A percentile compares a stretch with the other conserved stretches of the same genome.
phyloP scores from a whole-genome alignment of 257 asterid genomes.

The Datura wrightii region DNA sequence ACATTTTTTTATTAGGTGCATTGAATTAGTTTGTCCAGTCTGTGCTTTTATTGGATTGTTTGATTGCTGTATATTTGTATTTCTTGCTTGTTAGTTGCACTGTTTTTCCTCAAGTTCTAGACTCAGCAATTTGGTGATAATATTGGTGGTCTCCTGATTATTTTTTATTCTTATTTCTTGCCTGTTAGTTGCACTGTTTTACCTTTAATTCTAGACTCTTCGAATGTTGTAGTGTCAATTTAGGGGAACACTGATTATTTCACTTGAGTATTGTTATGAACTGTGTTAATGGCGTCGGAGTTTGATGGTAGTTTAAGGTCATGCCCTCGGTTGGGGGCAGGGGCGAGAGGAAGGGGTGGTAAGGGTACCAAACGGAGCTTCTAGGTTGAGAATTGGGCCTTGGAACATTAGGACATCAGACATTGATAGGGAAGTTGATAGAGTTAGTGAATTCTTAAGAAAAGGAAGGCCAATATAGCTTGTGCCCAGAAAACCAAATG shows the following conservation, averaged over 20 bases:
- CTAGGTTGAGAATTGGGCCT: background rate
- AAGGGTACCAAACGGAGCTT: background rate
- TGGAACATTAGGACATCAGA: background rate
- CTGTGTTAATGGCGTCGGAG: background rate
- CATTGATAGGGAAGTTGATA: background rate
- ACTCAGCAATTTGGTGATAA: background rate
- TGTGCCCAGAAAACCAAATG: background rate
- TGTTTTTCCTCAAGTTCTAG: background rate
- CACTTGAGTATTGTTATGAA: background rate
- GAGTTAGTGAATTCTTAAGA: background rate
- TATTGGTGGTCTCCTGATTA: slow-evolving; percentile 1
- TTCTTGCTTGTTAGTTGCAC: background rate
- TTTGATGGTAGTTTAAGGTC: too few relatives aligned
- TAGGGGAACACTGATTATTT: background rate
- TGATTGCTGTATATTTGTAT: background rate
- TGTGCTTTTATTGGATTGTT: background rate
- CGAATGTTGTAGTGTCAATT: slow-evolving; percentile 11
- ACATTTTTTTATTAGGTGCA: background rate
- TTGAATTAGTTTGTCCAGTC: background rate
- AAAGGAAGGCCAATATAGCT: background rate
- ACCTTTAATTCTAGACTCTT: background rate
- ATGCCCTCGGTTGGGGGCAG: too few relatives aligned
- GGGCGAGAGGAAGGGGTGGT: background rate
- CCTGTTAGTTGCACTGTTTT: background rate
- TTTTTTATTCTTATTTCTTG: slow-evolving; percentile 11